Percentiles rank a stretch among this genome's conserved stretches.
These are phyloP conservation scores for Dryas alaskensis DNA, from an alignment of 306 rosid species.

Conservation along the genomic window DNA sequence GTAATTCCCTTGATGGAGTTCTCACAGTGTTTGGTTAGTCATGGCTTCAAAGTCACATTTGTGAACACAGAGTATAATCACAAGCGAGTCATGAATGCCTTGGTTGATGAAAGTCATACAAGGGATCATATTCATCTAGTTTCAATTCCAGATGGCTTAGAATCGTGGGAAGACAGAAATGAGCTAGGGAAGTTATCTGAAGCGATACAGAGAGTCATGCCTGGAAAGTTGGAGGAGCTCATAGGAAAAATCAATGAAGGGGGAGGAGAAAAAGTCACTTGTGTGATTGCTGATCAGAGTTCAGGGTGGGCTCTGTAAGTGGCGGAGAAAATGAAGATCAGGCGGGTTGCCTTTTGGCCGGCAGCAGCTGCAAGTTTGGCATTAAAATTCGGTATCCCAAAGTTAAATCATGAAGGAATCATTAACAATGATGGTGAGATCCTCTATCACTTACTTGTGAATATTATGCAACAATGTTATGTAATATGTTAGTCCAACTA, in stretches of 20 bases:
- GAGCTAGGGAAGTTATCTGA: conserved; percentile 1
- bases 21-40: conserved; percentile 22
- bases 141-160: conserved; percentile 55
- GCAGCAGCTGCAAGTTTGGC: conserved; percentile 37
- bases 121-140: conserved; percentile 30
- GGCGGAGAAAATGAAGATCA: conserved; percentile 34
- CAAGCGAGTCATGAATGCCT: conserved; percentile 18
- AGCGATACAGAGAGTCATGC: conserved; percentile 29
- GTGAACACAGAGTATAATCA: conserved; percentile 36
- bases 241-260: conserved; percentile 23
- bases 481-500: not conserved
- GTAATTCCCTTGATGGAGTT: conserved; percentile 42
- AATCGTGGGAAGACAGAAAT: conserved; percentile 39
- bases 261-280: conserved; percentile 17
- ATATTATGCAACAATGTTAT: not conserved
- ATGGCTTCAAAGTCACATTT: conserved; percentile 51
- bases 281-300: conserved; percentile 28
- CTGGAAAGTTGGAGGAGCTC: conserved; percentile 43
- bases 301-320: conserved; percentile 43
- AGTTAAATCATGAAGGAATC: conserved; percentile 34
- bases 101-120: not conserved
- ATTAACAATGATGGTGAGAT: conserved; percentile 36
- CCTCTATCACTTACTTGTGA: not conserved
- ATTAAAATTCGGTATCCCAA: conserved; percentile 11
- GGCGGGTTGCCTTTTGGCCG: conserved; percentile 45